These are phyloP conservation scores for Graphilbum fragrans DNA, from an alignment of 2,329 filamentous ascomycete species.

Conservation along the genomic window DNA sequence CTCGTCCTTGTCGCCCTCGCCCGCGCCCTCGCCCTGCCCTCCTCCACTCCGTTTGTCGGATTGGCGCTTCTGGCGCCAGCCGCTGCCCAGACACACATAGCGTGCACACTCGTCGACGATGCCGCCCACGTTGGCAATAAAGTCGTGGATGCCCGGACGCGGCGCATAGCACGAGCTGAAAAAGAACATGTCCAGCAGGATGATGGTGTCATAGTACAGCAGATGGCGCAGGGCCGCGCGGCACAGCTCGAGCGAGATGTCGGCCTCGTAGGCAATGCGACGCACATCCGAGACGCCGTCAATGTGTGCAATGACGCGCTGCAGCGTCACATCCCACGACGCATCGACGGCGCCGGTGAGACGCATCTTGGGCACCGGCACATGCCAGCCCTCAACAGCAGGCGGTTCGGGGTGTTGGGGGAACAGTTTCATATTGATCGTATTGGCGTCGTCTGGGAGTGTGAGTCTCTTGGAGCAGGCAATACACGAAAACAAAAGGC, in stretches of 20 bases:
- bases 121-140: slow-evolving; percentile 59
- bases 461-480: neutral
- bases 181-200: slow-evolving; percentile 90
- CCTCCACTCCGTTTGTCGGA: neutral
- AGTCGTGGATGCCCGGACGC: slow-evolving; percentile 63
- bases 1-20: slow-evolving; percentile 1
- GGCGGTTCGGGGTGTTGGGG: slow-evolving; percentile 68
- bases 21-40: neutral
- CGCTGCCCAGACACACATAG: slow-evolving; percentile 50
- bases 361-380: slow-evolving; percentile 65
- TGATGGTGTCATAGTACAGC: slow-evolving; percentile 81
- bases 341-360: slow-evolving; percentile 51
- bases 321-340: slow-evolving; percentile 65
- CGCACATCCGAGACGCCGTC: slow-evolving; percentile 86
- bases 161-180: slow-evolving; percentile 86
- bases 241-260: slow-evolving; percentile 77
- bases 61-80: neutral
- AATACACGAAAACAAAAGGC: neutral
- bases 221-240: slow-evolving; percentile 81
- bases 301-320: slow-evolving; percentile 71
- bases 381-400: slow-evolving; percentile 75
- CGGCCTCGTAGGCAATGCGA: slow-evolving; percentile 72
- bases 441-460: slow-evolving; percentile 73
- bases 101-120: slow-evolving; percentile 79
- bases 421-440: slow-evolving; percentile 92